These are phyloP conservation scores for Eragrostis tef DNA, from an alignment of 202 grass and related monocot species.

Conservation along the genomic window DNA sequence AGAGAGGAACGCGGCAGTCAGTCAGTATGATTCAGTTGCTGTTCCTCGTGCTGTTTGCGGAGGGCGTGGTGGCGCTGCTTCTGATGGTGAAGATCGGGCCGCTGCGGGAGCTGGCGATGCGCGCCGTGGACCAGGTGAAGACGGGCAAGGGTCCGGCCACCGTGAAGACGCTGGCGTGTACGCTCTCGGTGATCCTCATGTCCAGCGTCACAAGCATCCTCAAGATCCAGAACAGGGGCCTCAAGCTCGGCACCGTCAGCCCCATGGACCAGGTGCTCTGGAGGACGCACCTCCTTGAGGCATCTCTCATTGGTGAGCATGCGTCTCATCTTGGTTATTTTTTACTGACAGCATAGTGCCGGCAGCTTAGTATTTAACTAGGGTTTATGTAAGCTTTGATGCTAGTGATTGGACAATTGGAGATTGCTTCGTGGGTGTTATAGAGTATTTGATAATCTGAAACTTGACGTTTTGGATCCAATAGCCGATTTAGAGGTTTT, in stretches of 20 bases:
- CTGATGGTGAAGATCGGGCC: constrained; percentile 92
- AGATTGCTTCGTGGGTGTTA: constrained; percentile 9
- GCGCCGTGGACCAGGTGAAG: constrained; percentile 75
- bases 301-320: constrained; percentile 85
- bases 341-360: neutral
- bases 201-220: constrained; percentile 84
- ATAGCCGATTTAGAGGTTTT: neutral
- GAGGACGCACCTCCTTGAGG: constrained; percentile 93
- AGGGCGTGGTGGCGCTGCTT: constrained; percentile 78
- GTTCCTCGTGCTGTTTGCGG: constrained; percentile 85
- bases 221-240: constrained; percentile 83
- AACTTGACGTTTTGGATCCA: neutral
- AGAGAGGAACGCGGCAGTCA: neutral
- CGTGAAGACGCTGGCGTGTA: constrained; percentile 93
- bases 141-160: constrained; percentile 82
- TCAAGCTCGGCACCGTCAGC: constrained; percentile 75
- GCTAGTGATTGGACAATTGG: neutral
- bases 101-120: constrained; percentile 87
- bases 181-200: constrained; percentile 77
- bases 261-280: constrained; percentile 99
- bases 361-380: neutral
- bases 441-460: neutral
- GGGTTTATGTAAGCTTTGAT: neutral
- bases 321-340: neutral
- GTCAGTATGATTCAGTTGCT: constrained; percentile 77